These are phyloP conservation scores for Colletotrichum simmondsii DNA, from an alignment of 2,329 filamentous ascomycete species.

Conservation along the genomic window DNA sequence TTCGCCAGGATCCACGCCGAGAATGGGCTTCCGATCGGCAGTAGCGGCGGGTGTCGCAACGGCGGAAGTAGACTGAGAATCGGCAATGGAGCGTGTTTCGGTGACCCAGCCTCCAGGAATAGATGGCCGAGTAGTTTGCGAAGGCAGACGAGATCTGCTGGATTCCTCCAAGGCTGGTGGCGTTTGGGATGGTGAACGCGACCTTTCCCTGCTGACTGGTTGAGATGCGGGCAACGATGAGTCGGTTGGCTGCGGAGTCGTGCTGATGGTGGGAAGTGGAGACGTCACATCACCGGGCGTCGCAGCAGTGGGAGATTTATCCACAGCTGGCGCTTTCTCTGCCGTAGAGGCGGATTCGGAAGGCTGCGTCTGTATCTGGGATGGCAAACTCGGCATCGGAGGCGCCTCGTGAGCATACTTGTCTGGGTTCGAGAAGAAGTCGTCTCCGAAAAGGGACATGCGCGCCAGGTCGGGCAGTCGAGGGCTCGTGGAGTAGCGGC, in stretches of 20 bases:
- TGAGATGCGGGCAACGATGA: neutral
- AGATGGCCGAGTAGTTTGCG: constrained; percentile 36
- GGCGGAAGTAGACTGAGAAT: constrained; percentile 12
- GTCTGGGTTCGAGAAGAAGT: constrained; percentile 60
- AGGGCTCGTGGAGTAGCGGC: constrained; percentile 62
- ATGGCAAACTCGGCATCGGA: constrained; percentile 38
- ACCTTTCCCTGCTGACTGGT: neutral
- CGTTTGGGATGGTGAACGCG: neutral
- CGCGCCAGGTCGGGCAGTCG: constrained; percentile 68
- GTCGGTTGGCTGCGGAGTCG: constrained; percentile 1
- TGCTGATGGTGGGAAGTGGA: neutral
- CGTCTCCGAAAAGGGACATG: constrained; percentile 69
- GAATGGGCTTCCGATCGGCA: neutral
- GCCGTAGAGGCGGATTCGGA: neutral
- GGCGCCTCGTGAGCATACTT: constrained; percentile 40
- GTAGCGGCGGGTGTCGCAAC: neutral
- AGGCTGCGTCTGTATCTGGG: constrained; percentile 2
- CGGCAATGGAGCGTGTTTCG: constrained; percentile 34
- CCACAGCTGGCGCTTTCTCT: neutral
- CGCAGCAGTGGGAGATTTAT: neutral
- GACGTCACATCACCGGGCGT: neutral
- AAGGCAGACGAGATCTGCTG: constrained; percentile 1
- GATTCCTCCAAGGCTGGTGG: neutral
- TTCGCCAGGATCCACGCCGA: constrained; percentile 24
- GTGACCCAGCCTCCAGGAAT: constrained; percentile 47